Evolutionary conservation across 31 red algal species (phyloP).

Genomic region (Endocladia muricata): DNA sequence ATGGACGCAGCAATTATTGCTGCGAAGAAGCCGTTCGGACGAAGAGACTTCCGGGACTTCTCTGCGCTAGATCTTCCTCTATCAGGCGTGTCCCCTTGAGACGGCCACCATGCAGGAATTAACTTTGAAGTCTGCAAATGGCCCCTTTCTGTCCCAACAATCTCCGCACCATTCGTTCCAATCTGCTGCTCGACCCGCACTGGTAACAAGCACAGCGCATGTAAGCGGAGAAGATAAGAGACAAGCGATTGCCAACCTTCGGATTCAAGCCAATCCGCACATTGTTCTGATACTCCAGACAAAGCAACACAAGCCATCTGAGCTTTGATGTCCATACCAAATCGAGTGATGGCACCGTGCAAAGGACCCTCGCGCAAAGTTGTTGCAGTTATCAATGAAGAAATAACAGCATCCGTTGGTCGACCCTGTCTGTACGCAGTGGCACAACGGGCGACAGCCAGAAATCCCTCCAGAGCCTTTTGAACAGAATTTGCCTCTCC

Average conservation of each 20-base stretch:
- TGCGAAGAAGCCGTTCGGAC: constrained; percentile 65
- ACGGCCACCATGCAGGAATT: constrained; percentile 87
- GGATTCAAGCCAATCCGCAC: constrained; percentile 81
- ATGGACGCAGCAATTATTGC: constrained; percentile 62
- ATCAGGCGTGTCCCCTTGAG: constrained; percentile 2
- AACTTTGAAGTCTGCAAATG: constrained; percentile 24
- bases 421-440: constrained; percentile 55
- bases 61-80: constrained; percentile 13
- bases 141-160: constrained; percentile 44
- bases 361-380: constrained; percentile 71
- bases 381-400: constrained; percentile 59
- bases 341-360: constrained; percentile 57
- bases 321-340: constrained; percentile 83
- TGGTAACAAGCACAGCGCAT: constrained; percentile 78
- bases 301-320: constrained; percentile 91
- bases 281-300: constrained; percentile 77
- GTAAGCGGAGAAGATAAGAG: constrained; percentile 61
- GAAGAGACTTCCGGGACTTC: constrained; percentile 22
- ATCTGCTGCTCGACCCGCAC: constrained; percentile 57
- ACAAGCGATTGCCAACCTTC: constrained; percentile 85
- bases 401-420: constrained; percentile 79
- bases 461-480: constrained; percentile 76
- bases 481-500: constrained; percentile 74
- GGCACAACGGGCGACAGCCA: constrained; percentile 70
- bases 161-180: constrained; percentile 63